Evolutionary conservation across 306 rosid species (phyloP), one percentile per base, ranked within the genome.

Genomic region (Quillaja saponaria): DNA sequence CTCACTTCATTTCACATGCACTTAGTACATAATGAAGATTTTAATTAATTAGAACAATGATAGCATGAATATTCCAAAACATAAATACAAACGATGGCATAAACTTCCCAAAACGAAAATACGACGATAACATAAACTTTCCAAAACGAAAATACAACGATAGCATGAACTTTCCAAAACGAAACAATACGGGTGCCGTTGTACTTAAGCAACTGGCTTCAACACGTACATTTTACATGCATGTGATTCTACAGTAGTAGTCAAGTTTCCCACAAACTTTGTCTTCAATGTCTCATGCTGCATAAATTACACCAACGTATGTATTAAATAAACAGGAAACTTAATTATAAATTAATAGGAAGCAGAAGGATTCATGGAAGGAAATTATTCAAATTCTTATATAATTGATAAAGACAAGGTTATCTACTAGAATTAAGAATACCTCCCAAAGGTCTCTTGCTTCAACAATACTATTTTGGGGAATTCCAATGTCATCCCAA

Each of bases 381-480:
- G 12, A 41, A 42, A 15, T 3, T 28, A 17, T 13, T 1, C 34
- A 10, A 17, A 44, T 6, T 1, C 8, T 17, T 10, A 55, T 8
- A 50, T 34, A 58, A 46, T 7, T 17, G 0, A 10, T 13, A 39
- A 5, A 35, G 19, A 34, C 15, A 31, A 9, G 51, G 40, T 64
- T 0, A 12, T 42, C 4, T 53, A 46, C 13, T 7, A 0, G 35
- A 19, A 25, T 0, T 13, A 13, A 39, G 9, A 7, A 10, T 82
- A 92, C 96, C 99, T 92, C 67, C 96, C 99, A 92, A 60, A 92
- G 75, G 63, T 92, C 96, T 80, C 96, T 82, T 11, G 89, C 99
- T 82, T 78, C 31, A 48, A 84, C 91, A 47, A 68, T 67, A 40
- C 74, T 82, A 40, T 76, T 41, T 14, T 66, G 75, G 2, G 99